phyloP scores from a whole-genome alignment of 2,329 filamentous ascomycete genomes.

The Neonectria hederae region DNA sequence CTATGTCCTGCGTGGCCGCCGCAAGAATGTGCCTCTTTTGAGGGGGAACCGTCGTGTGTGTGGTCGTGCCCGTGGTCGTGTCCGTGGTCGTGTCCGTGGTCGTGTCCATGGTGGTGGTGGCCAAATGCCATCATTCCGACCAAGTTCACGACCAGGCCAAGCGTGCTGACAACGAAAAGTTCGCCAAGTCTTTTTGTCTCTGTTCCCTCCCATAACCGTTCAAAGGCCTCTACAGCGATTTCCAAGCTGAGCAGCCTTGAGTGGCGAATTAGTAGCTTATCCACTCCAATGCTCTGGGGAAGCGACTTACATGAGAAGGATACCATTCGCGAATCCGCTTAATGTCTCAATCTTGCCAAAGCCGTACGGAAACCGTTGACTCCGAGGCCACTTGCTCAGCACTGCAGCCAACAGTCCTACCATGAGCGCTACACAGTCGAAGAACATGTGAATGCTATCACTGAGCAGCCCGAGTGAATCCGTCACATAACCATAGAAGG shows the following conservation, averaged over 20 bases:
- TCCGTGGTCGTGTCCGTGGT: slow-evolving; percentile 51
- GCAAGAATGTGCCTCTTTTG: slow-evolving; percentile 50
- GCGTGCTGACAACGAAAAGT: slow-evolving; percentile 85
- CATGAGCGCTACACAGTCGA: slow-evolving; percentile 91
- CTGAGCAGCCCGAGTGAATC: slow-evolving; percentile 95
- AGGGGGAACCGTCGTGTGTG: slow-evolving; percentile 52
- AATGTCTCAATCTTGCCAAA: slow-evolving; percentile 97
- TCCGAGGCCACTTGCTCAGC: slow-evolving; percentile 96
- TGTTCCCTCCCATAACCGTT: slow-evolving; percentile 83
- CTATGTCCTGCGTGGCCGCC: slow-evolving; percentile 49
- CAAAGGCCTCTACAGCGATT: slow-evolving; percentile 93
- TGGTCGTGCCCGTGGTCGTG: slow-evolving; percentile 40
- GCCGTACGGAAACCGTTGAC: slow-evolving; percentile 88
- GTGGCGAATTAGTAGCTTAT: slow-evolving; percentile 23
- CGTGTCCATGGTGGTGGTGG: slow-evolving; percentile 67
- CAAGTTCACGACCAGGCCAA: slow-evolving; percentile 89
- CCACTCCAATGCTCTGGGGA: background rate
- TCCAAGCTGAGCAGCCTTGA: slow-evolving; percentile 88
- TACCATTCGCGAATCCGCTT: slow-evolving; percentile 94
- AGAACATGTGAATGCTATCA: slow-evolving; percentile 99
- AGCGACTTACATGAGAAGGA: slow-evolving; percentile 81
- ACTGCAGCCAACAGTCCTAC: slow-evolving; percentile 93
- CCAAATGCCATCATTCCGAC: slow-evolving; percentile 90
- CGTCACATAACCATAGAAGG: slow-evolving; percentile 92
- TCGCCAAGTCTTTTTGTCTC: slow-evolving; percentile 87